These are phyloP conservation scores for Volvox africanus DNA, from an alignment of 139 green algal species.

Conservation along the genomic window DNA sequence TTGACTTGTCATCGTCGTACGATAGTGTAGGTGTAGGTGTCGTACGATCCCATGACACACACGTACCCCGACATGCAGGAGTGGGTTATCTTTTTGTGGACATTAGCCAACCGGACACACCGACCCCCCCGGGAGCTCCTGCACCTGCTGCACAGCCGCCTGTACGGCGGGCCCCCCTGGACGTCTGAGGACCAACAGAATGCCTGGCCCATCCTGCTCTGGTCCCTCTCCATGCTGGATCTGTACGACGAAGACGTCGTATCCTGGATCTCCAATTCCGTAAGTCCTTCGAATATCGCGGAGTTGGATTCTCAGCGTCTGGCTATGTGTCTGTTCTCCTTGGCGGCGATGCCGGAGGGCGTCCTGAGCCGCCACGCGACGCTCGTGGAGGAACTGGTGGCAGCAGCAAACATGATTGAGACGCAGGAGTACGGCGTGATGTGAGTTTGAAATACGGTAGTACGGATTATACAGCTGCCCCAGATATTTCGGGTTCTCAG, in stretches of 20 bases:
- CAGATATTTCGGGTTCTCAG: not conserved
- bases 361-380: not conserved
- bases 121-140: no score
- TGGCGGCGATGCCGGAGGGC: constrained; percentile 2
- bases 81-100: no score
- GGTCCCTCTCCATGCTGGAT: not conserved
- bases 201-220: not conserved
- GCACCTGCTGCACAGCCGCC: no score
- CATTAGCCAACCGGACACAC: no score
- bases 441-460: not conserved
- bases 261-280: not conserved
- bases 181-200: no score
- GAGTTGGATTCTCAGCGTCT: not conserved
- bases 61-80: no score
- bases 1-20: no score
- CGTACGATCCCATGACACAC: no score
- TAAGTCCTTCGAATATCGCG: not conserved
- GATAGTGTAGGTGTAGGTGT: no score
- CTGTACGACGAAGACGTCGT: constrained; percentile 1
- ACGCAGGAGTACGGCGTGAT: not conserved
- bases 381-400: not conserved
- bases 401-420: not conserved
- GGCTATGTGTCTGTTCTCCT: not conserved
- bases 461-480: not conserved
- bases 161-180: no score